Evolutionary conservation across 371 early-diverging fungal genomes (phyloP).

Genomic region (Haplosporangium sp.): DNA sequence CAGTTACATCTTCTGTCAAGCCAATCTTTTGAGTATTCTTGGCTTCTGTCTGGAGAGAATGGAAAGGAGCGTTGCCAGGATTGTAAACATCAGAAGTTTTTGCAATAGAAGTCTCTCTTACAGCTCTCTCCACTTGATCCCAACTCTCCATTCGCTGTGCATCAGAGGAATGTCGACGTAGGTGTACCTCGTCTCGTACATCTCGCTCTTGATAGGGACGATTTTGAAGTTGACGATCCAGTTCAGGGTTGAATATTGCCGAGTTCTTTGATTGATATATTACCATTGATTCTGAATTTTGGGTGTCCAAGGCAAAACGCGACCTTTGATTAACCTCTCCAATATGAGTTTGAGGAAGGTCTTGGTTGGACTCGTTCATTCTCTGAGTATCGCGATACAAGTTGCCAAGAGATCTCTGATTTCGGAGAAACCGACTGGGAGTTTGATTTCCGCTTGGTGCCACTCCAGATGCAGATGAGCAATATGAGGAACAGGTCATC

Average conservation of each 20-base stretch:
- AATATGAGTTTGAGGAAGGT: not conserved
- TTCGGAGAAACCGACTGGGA: conserved; percentile 12
- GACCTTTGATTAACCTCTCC: no score
- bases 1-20: not conserved
- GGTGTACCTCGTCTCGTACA: not conserved
- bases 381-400: conserved; percentile 19
- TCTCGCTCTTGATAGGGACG: not conserved
- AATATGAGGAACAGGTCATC: conserved; percentile 26
- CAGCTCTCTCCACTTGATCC: not conserved
- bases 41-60: not conserved
- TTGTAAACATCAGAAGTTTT: not conserved
- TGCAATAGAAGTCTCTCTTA: not conserved
- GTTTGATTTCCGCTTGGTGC: conserved; percentile 9
- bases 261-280: not conserved
- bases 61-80: not conserved
- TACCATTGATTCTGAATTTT: not conserved
- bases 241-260: not conserved
- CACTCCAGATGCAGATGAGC: conserved; percentile 20
- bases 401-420: not conserved
- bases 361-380: not conserved
- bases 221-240: not conserved
- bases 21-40: not conserved
- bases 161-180: not conserved
- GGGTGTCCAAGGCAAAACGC: not conserved
- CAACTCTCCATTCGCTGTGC: not conserved